A percentile compares a stretch with the other conserved stretches of the same genome.
These are phyloP conservation scores for Dendryphion nanum DNA, from an alignment of 2,329 filamentous ascomycete species.

Conservation along the genomic window DNA sequence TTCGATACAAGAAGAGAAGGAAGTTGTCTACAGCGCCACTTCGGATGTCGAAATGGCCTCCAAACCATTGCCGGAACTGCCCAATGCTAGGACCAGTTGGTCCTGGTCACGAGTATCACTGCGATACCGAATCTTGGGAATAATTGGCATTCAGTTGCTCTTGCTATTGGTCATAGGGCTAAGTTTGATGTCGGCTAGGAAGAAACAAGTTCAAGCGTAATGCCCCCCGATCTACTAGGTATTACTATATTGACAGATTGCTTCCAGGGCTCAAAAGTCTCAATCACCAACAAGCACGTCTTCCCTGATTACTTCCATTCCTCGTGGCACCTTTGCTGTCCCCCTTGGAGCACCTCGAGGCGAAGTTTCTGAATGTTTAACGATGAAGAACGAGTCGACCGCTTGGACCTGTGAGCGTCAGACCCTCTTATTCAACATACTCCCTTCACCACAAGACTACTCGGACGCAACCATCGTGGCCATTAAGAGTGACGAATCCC, in stretches of 20 bases:
- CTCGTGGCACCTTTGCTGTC: background rate
- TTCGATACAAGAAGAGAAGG: constrained; percentile 26
- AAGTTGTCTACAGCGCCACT: constrained; percentile 16
- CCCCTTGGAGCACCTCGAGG: background rate
- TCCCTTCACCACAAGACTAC: background rate
- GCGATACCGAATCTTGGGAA: constrained; percentile 17
- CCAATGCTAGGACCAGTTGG: constrained; percentile 12
- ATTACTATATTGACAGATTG: too few relatives aligned
- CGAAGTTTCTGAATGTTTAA: background rate
- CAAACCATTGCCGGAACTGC: constrained; percentile 25
- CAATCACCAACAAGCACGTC: too few relatives aligned
- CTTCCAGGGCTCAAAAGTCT: too few relatives aligned
- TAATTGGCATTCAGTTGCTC: constrained; percentile 19
- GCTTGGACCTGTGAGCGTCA: background rate
- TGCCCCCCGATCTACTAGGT: too few relatives aligned
- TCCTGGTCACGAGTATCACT: constrained; percentile 22
- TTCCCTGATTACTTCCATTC: background rate
- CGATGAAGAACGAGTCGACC: background rate
- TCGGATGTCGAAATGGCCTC: constrained; percentile 5
- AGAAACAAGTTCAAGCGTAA: too few relatives aligned
- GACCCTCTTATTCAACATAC: background rate
- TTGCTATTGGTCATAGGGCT: constrained; percentile 9
- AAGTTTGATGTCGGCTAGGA: constrained; percentile 8
- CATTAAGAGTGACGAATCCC: background rate
- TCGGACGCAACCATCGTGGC: background rate